Conservation (phyloP, 2,329 filamentous ascomycete genomes). For the Diaporthe australafricana region DNA sequence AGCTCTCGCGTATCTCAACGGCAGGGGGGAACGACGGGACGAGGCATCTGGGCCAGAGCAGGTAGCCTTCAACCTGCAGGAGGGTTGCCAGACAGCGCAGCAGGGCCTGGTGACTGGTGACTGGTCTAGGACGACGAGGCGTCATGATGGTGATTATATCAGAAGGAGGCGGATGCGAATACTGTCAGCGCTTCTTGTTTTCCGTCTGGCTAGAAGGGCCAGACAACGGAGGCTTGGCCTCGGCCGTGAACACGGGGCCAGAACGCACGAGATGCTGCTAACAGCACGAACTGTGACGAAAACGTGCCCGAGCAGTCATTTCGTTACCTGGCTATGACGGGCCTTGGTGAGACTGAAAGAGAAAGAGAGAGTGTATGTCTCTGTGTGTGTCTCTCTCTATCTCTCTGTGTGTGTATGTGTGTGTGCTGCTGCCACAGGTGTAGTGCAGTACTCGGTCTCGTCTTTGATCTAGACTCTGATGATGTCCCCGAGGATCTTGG, state of each 20-base stretch:
- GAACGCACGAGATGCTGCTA: background rate
- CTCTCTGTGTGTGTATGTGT: background rate
- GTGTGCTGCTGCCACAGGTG: background rate
- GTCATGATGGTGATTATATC: background rate
- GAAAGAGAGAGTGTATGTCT: background rate
- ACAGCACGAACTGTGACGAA: background rate
- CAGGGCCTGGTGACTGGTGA: background rate
- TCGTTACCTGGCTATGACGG: background rate
- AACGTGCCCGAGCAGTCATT: background rate
- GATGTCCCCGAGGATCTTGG: background rate
- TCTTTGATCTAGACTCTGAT: background rate
- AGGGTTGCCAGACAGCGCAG: background rate
- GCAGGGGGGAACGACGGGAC: constrained; percentile 26
- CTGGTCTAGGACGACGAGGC: background rate
- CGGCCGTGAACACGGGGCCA: background rate
- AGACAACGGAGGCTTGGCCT: background rate
- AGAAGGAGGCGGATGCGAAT: background rate
- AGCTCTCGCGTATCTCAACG: constrained; percentile 38
- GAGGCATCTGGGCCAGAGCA: constrained; percentile 23
- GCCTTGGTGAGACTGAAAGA: background rate
- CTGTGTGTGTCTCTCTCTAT: too few relatives aligned
- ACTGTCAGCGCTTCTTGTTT: background rate
- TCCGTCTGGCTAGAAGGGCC: background rate
- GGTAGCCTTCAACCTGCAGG: constrained; percentile 18
- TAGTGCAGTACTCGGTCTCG: background rate